Base-by-base conservation (phyloP, 768 basidiomycete genomes). In the Russula ochroleuca region DNA sequence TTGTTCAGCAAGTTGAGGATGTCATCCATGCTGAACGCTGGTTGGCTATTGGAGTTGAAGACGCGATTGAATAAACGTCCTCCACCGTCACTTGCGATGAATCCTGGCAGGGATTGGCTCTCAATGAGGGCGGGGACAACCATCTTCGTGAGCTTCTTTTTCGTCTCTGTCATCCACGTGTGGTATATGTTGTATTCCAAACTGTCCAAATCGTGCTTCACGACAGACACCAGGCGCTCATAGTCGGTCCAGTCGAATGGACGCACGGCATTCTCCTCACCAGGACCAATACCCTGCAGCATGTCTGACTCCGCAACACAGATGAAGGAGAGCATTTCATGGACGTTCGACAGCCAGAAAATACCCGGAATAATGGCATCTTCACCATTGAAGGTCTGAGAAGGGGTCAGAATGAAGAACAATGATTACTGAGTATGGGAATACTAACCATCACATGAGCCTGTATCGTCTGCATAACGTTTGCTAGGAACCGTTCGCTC, bases 101-200 rank as follows among this genome's bases (percentile, higher is more conserved):
- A 98, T 6, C 97, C 97, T 6, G 97, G 97, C 50, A 99, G 79
- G 23, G 96, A 96, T 73, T 98, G 97, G 68, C 92, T 95, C 76
- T 98, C 97, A 69, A 98, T 94, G 65, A 98, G 76, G 4, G 97
- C 97, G n/a, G 97, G 97, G 62, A 99, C 94, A 49, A 98, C 91
- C 94, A 98, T 98, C 80, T 98, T 98, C 51, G 85, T 81, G 45
- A 99, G 79, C 62, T 87, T 89, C 78, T 94, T 95, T 85, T 98
- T 99, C 43, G 94, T 91, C 78, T 98, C 97, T 61, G 90, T 78
- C 94, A 99, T 98, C 92, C 94, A 98, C 0, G 96, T 98, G 74
- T 98, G 96, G 75, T 98, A 98, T 75, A 99, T 96, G 80, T 99
- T 99, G 80, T 98, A 98, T 78, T 99, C 96, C 72, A 99, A 79